These are phyloP conservation scores for Glebionis coronaria DNA, from an alignment of 129 eudicot species.

Conservation along the genomic window DNA sequence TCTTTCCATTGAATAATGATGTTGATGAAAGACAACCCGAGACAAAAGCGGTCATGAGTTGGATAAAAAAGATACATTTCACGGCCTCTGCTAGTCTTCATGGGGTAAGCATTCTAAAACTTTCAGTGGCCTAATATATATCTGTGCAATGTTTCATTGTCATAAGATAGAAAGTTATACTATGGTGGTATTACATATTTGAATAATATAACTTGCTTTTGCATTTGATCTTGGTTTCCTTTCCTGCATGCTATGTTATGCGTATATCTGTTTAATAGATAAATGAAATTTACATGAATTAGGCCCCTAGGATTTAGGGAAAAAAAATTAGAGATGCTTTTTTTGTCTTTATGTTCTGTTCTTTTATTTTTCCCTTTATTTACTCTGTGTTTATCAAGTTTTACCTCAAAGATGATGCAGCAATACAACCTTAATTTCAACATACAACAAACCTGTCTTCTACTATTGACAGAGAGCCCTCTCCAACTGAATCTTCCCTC, in stretches of 20 bases:
- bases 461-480: too few relatives aligned
- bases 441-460: too few relatives aligned
- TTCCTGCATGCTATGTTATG: not conserved
- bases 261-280: not conserved
- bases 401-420: too few relatives aligned
- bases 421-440: too few relatives aligned
- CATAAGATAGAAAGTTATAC: not conserved
- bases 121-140: slow-evolving; percentile 15
- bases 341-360: too few relatives aligned
- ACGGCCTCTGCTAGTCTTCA: slow-evolving; percentile 97
- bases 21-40: slow-evolving; percentile 66
- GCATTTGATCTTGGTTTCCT: not conserved
- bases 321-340: too few relatives aligned
- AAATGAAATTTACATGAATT: not conserved
- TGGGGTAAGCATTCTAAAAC: slow-evolving; percentile 62
- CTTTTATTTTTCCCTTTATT: too few relatives aligned
- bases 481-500: too few relatives aligned
- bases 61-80: slow-evolving; percentile 63
- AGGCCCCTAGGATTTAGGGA: not conserved
- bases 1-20: slow-evolving; percentile 74
- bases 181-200: not conserved
- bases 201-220: not conserved
- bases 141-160: not conserved
- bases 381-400: too few relatives aligned
- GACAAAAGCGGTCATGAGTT: slow-evolving; percentile 89